phyloP scores from a whole-genome alignment of 116 monocot species.

The Posidonia oceanica region DNA sequence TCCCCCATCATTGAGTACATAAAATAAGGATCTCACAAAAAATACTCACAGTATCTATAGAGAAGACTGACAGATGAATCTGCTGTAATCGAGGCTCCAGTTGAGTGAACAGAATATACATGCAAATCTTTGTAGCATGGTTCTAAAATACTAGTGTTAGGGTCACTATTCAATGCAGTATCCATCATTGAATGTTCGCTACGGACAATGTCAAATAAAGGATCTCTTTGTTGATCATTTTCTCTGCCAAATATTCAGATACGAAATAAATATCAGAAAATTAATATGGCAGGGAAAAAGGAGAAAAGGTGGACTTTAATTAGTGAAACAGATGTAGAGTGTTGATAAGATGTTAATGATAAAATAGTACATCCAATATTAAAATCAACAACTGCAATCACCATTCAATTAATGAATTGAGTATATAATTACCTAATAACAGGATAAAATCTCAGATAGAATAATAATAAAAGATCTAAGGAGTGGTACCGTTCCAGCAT shows the following conservation, averaged over 20 bases:
- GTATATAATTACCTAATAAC: too few species aligned
- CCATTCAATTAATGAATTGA: too few species aligned
- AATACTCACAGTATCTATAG: conserved; percentile 65
- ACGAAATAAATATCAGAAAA: background rate
- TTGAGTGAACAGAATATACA: conserved; percentile 53
- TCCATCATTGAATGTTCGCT: conserved; percentile 60
- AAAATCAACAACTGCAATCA: too few species aligned
- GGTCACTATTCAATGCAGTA: conserved; percentile 48
- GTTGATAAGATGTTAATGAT: too few species aligned
- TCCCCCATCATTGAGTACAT: too few species aligned
- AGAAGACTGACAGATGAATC: conserved; percentile 61
- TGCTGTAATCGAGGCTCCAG: conserved; percentile 65
- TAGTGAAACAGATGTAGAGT: too few species aligned
- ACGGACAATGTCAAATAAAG: conserved; percentile 50
- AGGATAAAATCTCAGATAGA: too few species aligned
- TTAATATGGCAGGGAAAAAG: background rate
- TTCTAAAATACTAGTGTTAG: conserved; percentile 18
- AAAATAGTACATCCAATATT: too few species aligned
- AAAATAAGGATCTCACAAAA: too few species aligned
- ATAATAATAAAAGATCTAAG: too few species aligned
- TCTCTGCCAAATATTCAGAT: conserved; percentile 34
- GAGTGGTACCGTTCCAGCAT: conserved; percentile 76
- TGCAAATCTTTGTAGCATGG: conserved; percentile 9
- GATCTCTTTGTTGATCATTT: conserved; percentile 58
- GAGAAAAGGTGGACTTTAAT: background rate